These are phyloP conservation scores for Epichloe coenophiala DNA, from an alignment of 2,329 filamentous ascomycete species.

Conservation along the genomic window DNA sequence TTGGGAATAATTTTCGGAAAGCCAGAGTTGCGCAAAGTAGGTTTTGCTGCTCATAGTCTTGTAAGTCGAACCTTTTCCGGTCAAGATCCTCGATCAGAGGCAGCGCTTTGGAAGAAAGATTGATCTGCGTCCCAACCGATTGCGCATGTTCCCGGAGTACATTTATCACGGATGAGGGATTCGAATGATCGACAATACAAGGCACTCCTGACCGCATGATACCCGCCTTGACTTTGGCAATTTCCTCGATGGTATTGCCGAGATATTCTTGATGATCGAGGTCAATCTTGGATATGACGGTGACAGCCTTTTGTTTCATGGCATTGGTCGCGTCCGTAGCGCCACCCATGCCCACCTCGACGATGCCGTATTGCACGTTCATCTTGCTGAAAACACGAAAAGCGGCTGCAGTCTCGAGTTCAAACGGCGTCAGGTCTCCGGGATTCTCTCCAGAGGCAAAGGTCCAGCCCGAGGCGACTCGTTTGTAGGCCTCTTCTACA, in stretches of 20 bases:
- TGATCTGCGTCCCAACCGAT: constrained; percentile 38
- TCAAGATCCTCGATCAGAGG: constrained; percentile 19
- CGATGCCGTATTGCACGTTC: constrained; percentile 64
- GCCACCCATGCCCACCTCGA: constrained; percentile 94
- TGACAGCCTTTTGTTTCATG: constrained; percentile 64
- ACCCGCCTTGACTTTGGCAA: constrained; percentile 78
- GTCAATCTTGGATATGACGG: constrained; percentile 82
- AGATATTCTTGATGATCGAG: constrained; percentile 82
- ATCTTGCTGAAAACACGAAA: constrained; percentile 75
- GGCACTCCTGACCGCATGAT: constrained; percentile 71
- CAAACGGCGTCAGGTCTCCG: constrained; percentile 53
- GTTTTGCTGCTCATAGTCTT: constrained; percentile 25
- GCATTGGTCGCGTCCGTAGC: constrained; percentile 81
- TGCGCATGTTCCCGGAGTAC: constrained; percentile 49
- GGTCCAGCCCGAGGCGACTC: constrained; percentile 17
- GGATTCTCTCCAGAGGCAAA: constrained; percentile 18
- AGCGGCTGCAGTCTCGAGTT: constrained; percentile 80
- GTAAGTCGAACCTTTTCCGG: constrained; percentile 18
- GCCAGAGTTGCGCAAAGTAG: constrained; percentile 23
- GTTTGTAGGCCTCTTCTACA: constrained; percentile 17
- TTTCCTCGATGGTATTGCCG: constrained; percentile 67
- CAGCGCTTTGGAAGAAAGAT: constrained; percentile 22
- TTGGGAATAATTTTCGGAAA: constrained; percentile 22
- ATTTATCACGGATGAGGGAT: constrained; percentile 46
- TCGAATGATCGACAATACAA: constrained; percentile 69